These are phyloP conservation scores for Trichosanthes truncata DNA, from an alignment of 306 rosid genomes.

Conservation along the genomic window DNA sequence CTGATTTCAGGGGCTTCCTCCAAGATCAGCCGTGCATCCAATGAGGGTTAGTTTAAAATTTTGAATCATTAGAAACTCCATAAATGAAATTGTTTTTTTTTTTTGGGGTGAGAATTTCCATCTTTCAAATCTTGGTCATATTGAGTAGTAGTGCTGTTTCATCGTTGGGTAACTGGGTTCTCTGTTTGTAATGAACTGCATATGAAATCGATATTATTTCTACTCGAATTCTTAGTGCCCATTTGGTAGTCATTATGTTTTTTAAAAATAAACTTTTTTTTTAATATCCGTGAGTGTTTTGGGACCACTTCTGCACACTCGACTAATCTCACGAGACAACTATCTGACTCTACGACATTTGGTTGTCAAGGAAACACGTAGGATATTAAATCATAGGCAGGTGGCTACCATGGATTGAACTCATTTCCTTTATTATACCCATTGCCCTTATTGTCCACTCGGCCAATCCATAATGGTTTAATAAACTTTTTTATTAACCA, in stretches of 20 bases:
- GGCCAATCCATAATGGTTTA: too few relatives aligned
- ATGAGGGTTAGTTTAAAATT: slow-evolving; percentile 70
- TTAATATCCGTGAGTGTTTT: too few relatives aligned
- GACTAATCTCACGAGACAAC: too few relatives aligned
- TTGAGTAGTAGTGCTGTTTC: slow-evolving; percentile 21
- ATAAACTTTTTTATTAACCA: neutral
- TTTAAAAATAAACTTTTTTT: neutral
- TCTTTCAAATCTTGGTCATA: neutral
- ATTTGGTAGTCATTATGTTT: neutral
- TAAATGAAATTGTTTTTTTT: neutral
- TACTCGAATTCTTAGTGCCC: neutral
- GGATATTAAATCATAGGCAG: too few relatives aligned
- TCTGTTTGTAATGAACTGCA: neutral
- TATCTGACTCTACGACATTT: too few relatives aligned
- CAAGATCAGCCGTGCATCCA: slow-evolving; percentile 92
- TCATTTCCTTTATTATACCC: too few relatives aligned
- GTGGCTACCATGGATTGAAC: too few relatives aligned
- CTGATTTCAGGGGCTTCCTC: slow-evolving; percentile 89
- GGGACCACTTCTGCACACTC: too few relatives aligned
- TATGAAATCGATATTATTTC: neutral
- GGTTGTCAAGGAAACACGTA: too few relatives aligned
- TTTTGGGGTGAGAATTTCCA: slow-evolving; percentile 18
- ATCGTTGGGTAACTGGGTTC: neutral
- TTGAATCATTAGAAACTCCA: neutral
- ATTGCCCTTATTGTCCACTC: too few relatives aligned